A percentile compares a stretch with the other conserved stretches of the same genome.
Conservation (phyloP, 306 rosid genomes). For the Begonia loranthoides region DNA sequence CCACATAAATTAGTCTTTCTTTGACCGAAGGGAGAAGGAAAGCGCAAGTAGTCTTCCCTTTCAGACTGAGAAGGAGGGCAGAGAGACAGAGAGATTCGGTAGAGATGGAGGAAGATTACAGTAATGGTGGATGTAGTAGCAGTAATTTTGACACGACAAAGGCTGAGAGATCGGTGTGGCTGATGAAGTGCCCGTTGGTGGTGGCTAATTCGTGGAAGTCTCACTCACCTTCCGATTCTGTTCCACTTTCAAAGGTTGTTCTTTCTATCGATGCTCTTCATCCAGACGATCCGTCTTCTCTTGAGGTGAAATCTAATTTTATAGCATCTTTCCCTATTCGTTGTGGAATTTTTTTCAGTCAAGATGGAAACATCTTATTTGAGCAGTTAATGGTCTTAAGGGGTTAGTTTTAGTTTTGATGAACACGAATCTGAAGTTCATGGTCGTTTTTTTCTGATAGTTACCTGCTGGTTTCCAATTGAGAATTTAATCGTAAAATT, state of each 20-base stretch:
- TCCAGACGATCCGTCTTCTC: slow-evolving; percentile 63
- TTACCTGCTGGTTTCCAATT: no score
- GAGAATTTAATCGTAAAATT: no score
- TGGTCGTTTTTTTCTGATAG: no score
- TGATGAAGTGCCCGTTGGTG: slow-evolving; percentile 85
- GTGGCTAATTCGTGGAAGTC: slow-evolving; percentile 88
- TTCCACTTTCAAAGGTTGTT: slow-evolving; percentile 79
- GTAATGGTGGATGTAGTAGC: slow-evolving; percentile 27
- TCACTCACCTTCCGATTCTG: slow-evolving; percentile 58
- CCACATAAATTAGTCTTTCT: no score
- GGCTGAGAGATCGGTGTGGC: slow-evolving; percentile 90
- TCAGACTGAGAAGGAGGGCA: background rate
- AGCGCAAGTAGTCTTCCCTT: no score
- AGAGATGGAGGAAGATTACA: slow-evolving; percentile 50
- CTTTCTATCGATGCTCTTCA: slow-evolving; percentile 88
- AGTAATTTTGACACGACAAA: slow-evolving; percentile 54
- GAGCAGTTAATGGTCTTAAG: no score
- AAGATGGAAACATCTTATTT: no score
- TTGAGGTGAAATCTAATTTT: slow-evolving; percentile 34
- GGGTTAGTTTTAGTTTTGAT: no score
- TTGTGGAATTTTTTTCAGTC: no score
- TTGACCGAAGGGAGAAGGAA: no score
- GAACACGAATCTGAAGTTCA: no score
- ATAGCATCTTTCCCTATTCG: background rate
- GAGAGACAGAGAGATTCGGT: background rate